Base-by-base conservation (phyloP, 2,329 filamentous ascomycete species). In the Pseudogymnoascus sp. region DNA sequence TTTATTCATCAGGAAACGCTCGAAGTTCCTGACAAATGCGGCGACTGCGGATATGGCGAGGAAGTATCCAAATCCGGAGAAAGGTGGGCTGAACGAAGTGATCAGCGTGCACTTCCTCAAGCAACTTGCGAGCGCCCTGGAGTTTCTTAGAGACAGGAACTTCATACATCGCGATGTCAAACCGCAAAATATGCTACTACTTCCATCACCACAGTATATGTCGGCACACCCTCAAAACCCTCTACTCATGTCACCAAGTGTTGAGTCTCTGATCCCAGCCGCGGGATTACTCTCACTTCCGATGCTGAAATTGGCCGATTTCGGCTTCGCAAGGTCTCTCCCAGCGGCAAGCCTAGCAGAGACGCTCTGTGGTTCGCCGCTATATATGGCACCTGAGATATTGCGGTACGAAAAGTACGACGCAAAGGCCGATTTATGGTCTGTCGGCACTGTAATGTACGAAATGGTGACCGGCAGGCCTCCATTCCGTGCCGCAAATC, bases 321-420 rank as follows among this genome's bases (percentile, higher is more conserved):
- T 99, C 72, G 94, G 94, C n/a, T 99, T 99, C 73, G 94, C 94
- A 62, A 87, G 94, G 62, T 91, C 95, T 62, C 79, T 99, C 58
- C 93, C 94, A 1, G 87, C 90, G 6, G 96, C 93, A 0, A 93
- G 92, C 4, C 82, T 99, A 66, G 94, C 94, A 9, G 94, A 99
- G 74, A 99, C 94, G 0, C 84, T 99, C 0, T 99, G 94, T 74
- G 94, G 94, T 16, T 97, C 94, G 11, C 94, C 94, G 8, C 80
- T 99, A 25, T 99, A 99, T 78, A 99, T 99, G 94, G 94, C 94
- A 0, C 94, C 94, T 3, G 94, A 99, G 77, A 99, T 99, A 66
- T 80, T 99, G 65, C 87, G 92, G 64, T 99, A 97, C 71, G 92
- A 99, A 74, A 93, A 93, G 71, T 99, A 99, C 75, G 93, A 96